These are phyloP conservation scores for Calonectria hongkongensis DNA, from an alignment of 2,329 filamentous ascomycete genomes.

Conservation along the genomic window DNA sequence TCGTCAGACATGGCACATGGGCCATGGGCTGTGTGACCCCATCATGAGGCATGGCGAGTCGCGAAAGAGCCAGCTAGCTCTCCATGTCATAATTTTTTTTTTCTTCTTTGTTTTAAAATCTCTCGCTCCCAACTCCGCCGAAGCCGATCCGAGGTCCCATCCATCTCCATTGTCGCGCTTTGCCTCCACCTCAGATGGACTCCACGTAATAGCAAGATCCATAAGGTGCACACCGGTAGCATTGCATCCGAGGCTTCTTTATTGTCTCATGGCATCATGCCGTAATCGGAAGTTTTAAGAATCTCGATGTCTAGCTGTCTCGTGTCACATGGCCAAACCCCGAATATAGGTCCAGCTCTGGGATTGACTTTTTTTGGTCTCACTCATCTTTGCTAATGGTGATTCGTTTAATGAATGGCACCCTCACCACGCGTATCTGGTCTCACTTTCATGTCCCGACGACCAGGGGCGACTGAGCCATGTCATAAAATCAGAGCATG, in stretches of 20 bases:
- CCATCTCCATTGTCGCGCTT: slow-evolving; percentile 11
- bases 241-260: slow-evolving; percentile 28
- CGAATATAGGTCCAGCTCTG: slow-evolving; percentile 4
- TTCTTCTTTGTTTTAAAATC: slow-evolving; percentile 31
- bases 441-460: slow-evolving; percentile 24
- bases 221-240: neutral
- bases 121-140: slow-evolving; percentile 39
- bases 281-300: slow-evolving; percentile 28
- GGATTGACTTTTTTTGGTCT: slow-evolving; percentile 13
- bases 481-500: slow-evolving; percentile 51
- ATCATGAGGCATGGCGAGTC: slow-evolving; percentile 25
- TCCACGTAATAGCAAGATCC: slow-evolving; percentile 19
- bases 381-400: slow-evolving; percentile 1
- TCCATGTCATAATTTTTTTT: slow-evolving; percentile 38
- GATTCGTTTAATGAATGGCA: slow-evolving; percentile 20
- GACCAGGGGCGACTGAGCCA: slow-evolving; percentile 29
- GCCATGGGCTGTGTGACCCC: slow-evolving; percentile 11
- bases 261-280: slow-evolving; percentile 27
- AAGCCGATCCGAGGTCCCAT: slow-evolving; percentile 27
- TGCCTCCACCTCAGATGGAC: slow-evolving; percentile 20
- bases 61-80: neutral
- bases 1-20: slow-evolving; percentile 35
- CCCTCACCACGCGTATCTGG: slow-evolving; percentile 32
- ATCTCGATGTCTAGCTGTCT: neutral
- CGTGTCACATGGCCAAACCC: neutral